Conservation (phyloP, 441 rosid species). For the Eutrema salsugineum region DNA sequence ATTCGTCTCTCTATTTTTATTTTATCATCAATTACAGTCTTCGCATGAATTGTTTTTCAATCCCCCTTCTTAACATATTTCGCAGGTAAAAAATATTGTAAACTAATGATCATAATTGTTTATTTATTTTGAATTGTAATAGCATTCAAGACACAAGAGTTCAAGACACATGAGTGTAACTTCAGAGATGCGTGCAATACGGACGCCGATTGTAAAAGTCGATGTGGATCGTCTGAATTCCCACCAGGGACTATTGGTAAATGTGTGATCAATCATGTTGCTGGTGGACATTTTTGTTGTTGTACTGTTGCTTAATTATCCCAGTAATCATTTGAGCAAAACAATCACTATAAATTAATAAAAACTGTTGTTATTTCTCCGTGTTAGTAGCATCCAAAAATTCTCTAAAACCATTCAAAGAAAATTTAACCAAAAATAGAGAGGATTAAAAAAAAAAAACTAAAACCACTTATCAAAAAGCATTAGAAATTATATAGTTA, state of each 20-base stretch:
- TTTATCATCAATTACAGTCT: background rate
- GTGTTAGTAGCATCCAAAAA: too few relatives aligned
- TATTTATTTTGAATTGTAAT: background rate
- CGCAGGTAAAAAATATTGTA: background rate
- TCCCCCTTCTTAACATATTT: background rate
- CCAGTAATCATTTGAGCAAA: background rate
- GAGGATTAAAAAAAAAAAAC: too few relatives aligned
- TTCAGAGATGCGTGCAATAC: background rate
- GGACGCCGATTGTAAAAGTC: background rate
- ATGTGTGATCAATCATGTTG: background rate
- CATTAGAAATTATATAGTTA: too few relatives aligned
- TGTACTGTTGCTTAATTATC: background rate
- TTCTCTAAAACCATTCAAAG: too few relatives aligned
- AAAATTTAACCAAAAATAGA: too few relatives aligned
- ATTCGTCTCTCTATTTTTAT: background rate
- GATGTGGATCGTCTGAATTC: background rate
- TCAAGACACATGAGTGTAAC: background rate
- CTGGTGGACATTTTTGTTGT: background rate
- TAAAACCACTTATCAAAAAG: too few relatives aligned
- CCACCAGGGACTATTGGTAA: background rate
- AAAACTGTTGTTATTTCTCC: too few relatives aligned
- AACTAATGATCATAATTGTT: background rate
- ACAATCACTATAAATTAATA: background rate
- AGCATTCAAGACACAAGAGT: background rate
- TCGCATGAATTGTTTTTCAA: background rate